phyloP scores from a whole-genome alignment of 192 early-diverging fungal species.

The Umbelopsis vinacea region DNA sequence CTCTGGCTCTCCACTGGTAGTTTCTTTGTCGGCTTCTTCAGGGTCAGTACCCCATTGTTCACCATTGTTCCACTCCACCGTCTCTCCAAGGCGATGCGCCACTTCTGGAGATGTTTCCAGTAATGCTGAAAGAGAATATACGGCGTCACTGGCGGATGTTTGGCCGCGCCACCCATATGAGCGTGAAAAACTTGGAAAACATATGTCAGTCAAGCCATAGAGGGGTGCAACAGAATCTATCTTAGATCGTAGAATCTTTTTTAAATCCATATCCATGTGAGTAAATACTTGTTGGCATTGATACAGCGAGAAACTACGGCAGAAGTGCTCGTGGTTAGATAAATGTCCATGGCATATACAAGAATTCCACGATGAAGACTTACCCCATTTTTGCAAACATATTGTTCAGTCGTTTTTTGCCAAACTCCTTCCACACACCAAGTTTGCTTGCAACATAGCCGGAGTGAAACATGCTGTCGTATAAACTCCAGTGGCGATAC shows the following conservation, averaged over 20 bases:
- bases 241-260: conserved; percentile 64
- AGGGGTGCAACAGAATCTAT: conserved; percentile 72
- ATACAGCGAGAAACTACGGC: conserved; percentile 71
- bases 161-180: conserved; percentile 71
- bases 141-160: conserved; percentile 81
- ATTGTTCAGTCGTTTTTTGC: conserved; percentile 77
- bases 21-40: conserved; percentile 14
- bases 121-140: conserved; percentile 78
- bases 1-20: background rate
- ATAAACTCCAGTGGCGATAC: conserved; percentile 91
- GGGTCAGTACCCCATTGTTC: conserved; percentile 25
- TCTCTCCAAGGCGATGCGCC: conserved; percentile 40
- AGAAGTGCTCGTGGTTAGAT: too few relatives aligned
- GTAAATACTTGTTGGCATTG: conserved; percentile 78
- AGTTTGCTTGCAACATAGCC: conserved; percentile 85
- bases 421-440: conserved; percentile 87
- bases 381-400: conserved; percentile 92
- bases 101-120: conserved; percentile 56
- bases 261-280: conserved; percentile 80
- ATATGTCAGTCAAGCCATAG: conserved; percentile 80
- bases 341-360: too few relatives aligned
- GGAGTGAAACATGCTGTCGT: conserved; percentile 86
- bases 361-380: background rate
- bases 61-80: conserved; percentile 38
- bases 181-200: conserved; percentile 79